phyloP scores from a whole-genome alignment of 352 stramenopile species.

The Globisporangium middletonii region DNA sequence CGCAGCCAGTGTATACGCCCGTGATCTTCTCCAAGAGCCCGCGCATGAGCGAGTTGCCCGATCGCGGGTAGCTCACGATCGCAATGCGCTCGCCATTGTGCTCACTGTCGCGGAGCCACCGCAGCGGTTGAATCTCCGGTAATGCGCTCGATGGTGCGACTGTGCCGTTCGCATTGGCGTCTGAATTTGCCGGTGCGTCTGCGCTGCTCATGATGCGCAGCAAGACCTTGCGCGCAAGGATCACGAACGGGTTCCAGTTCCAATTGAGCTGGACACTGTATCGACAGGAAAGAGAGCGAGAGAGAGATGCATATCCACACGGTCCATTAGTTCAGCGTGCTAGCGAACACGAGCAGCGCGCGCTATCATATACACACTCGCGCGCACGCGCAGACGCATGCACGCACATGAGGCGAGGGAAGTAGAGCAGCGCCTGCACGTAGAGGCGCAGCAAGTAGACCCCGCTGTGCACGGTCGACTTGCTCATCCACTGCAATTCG shows the following conservation, averaged over 20 bases:
- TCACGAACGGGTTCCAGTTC: conserved; percentile 61
- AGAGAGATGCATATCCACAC: neutral
- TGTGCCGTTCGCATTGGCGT: conserved; percentile 1
- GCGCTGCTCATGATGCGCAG: conserved; percentile 17
- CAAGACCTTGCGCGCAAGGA: conserved; percentile 35
- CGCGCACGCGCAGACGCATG: neutral
- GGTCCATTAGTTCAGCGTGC: neutral
- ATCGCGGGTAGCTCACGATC: conserved; percentile 96
- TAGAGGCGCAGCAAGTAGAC: conserved; percentile 59
- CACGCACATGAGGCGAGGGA: conserved; percentile 61
- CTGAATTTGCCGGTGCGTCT: conserved; percentile 2
- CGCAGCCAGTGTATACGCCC: conserved; percentile 94
- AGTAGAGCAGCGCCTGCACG: conserved; percentile 51
- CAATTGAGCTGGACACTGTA: conserved; percentile 50
- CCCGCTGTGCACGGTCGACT: conserved; percentile 21
- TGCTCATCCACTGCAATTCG: conserved; percentile 11
- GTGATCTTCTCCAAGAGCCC: conserved; percentile 94
- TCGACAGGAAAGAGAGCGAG: neutral
- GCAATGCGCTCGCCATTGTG: conserved; percentile 64
- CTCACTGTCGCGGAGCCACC: conserved; percentile 67
- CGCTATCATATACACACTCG: neutral
- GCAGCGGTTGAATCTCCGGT: conserved; percentile 14
- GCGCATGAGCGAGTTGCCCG: conserved; percentile 96
- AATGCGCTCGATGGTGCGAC: conserved; percentile 1
- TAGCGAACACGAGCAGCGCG: neutral